phyloP scores from a whole-genome alignment of 768 basidiomycete species.

The Lyophyllum shimeji region DNA sequence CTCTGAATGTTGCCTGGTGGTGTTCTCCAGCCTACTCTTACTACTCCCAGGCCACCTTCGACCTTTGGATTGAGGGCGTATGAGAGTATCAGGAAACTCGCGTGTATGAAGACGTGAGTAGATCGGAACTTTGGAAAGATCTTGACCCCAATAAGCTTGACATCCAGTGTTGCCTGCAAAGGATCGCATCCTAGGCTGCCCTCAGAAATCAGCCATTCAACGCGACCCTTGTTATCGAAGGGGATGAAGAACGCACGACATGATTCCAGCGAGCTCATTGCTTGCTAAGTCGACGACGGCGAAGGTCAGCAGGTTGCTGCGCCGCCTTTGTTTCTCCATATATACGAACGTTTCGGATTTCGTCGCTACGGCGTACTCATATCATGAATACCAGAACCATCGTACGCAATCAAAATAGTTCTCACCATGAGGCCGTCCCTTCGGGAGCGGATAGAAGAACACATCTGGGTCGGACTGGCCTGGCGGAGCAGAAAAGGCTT shows the following conservation, averaged over 20 bases:
- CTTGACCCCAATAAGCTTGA: constrained; percentile 19
- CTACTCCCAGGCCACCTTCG: constrained; percentile 17
- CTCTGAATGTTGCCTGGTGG: constrained; percentile 17
- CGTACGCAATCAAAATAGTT: not conserved
- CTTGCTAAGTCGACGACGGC: constrained; percentile 17
- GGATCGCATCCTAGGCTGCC: constrained; percentile 21
- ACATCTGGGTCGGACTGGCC: constrained; percentile 6
- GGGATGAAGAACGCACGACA: constrained; percentile 10
- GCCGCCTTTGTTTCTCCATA: constrained; percentile 21
- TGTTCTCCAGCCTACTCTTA: constrained; percentile 20
- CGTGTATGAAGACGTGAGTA: constrained; percentile 18
- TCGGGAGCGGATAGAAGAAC: constrained; percentile 20
- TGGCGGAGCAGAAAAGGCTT: constrained; percentile 14
- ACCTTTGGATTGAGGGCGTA: constrained; percentile 16
- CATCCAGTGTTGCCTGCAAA: constrained; percentile 19
- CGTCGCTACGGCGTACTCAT: constrained; percentile 6
- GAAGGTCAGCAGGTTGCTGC: constrained; percentile 19
- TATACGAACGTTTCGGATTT: constrained; percentile 20
- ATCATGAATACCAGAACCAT: not conserved
- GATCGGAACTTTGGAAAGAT: constrained; percentile 19
- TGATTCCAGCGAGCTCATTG: constrained; percentile 14
- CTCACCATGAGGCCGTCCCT: constrained; percentile 18
- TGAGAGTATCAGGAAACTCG: constrained; percentile 16
- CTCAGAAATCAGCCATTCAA: not conserved
- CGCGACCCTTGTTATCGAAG: not conserved